phyloP scores from a whole-genome alignment of 1,284 basidiomycete genomes.

The Chondrostereum purpureum region DNA sequence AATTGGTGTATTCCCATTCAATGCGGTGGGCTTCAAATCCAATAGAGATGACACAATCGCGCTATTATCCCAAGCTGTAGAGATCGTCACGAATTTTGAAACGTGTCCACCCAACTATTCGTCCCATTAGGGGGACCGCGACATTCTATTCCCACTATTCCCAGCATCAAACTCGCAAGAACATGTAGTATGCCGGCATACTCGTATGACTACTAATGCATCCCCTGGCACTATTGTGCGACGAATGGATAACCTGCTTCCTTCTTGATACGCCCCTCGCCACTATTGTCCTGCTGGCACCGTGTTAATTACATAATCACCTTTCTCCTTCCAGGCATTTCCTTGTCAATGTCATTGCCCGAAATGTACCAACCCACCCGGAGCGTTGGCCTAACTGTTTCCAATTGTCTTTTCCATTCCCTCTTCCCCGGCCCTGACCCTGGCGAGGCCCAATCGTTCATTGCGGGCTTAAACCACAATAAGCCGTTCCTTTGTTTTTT shows the following conservation, averaged over 20 bases:
- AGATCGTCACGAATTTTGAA: constrained; percentile 2
- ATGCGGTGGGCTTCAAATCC: background rate
- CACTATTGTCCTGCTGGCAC: background rate
- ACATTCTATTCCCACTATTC: too few species aligned
- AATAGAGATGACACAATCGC: background rate
- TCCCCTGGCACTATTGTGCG: background rate
- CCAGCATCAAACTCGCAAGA: too few species aligned
- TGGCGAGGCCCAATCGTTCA: too few species aligned
- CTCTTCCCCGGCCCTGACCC: background rate
- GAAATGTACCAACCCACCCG: background rate
- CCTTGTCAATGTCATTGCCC: constrained; percentile 2
- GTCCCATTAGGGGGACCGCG: too few species aligned
- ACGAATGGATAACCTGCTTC: background rate
- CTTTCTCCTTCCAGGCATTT: background rate
- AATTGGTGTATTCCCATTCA: constrained; percentile 2
- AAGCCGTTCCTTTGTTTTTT: constrained; percentile 1
- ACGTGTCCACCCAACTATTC: background rate
- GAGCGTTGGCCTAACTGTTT: background rate
- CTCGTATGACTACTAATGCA: background rate
- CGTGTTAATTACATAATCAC: background rate
- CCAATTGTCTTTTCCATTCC: background rate
- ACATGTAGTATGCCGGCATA: background rate
- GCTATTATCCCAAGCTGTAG: constrained; percentile 1
- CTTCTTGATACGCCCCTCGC: background rate
- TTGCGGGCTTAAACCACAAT: background rate